A percentile compares a stretch with the other conserved stretches of the same genome.
phyloP scores from a whole-genome alignment of 495 filamentous ascomycete species.

The Penicillium manginii region DNA sequence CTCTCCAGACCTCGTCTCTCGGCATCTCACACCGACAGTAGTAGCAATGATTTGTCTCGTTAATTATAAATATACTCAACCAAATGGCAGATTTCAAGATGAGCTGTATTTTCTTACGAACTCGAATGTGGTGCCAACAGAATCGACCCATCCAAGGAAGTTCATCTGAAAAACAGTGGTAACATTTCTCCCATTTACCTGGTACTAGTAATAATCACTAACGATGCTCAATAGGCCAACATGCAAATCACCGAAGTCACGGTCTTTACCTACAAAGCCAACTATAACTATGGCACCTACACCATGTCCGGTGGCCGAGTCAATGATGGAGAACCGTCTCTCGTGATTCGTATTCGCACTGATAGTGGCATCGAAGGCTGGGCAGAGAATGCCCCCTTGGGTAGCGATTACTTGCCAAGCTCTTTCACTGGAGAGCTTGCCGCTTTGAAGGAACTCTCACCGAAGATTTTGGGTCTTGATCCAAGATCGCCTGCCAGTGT shows the following conservation, averaged over 20 bases:
- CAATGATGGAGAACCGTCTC: not conserved
- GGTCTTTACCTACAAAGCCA: not conserved
- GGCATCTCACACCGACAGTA: no score
- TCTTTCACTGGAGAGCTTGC: slow-evolving; percentile 1
- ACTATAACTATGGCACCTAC: not conserved
- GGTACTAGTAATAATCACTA: no score
- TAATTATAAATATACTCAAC: no score
- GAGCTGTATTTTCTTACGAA: no score
- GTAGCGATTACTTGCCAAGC: not conserved
- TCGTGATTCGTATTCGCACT: not conserved
- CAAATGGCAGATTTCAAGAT: no score
- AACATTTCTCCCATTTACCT: no score
- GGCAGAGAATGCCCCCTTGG: not conserved
- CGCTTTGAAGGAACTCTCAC: not conserved
- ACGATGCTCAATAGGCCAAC: no score
- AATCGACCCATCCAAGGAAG: no score
- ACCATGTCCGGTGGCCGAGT: not conserved
- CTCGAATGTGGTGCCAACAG: no score
- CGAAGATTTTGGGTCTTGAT: not conserved
- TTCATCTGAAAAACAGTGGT: no score
- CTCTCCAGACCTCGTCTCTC: no score
- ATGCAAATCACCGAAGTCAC: not conserved
- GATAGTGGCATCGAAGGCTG: not conserved
- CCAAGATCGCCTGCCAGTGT: not conserved
- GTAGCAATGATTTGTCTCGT: no score